Evolutionary conservation across 1,139 yeast species (phyloP).

Genomic region (Suhomyces yuchorum): DNA sequence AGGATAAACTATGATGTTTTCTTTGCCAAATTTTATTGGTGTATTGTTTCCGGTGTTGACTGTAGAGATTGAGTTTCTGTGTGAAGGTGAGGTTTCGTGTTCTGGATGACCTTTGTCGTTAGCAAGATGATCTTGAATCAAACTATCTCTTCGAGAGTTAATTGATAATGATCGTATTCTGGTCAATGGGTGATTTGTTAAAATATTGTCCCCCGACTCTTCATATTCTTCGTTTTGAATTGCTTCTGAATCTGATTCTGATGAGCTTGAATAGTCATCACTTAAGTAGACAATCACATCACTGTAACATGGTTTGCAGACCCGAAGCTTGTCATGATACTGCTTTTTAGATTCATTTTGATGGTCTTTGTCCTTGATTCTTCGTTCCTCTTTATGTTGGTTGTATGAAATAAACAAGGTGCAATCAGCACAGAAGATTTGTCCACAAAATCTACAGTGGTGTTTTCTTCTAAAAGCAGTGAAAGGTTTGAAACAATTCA

Average conservation of each 20-base stretch:
- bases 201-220: conserved; percentile 22
- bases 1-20: conserved; percentile 32
- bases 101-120: conserved; percentile 7
- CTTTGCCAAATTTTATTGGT: conserved; percentile 13
- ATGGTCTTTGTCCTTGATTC: conserved; percentile 7
- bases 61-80: conserved; percentile 5
- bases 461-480: conserved; percentile 85
- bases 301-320: conserved; percentile 76
- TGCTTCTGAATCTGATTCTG: conserved; percentile 15
- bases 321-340: conserved; percentile 70
- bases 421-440: conserved; percentile 89
- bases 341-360: conserved; percentile 20
- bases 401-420: conserved; percentile 77
- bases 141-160: conserved; percentile 27
- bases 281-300: conserved; percentile 67
- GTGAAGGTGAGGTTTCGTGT: conserved; percentile 16
- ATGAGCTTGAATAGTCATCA: conserved; percentile 53
- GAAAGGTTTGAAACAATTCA: conserved; percentile 72
- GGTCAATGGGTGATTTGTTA: conserved; percentile 33
- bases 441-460: conserved; percentile 95
- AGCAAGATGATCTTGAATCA: conserved; percentile 15
- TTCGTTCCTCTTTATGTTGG: conserved; percentile 54
- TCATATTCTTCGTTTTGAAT: conserved; percentile 19
- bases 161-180: conserved; percentile 36
- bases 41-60: conserved; percentile 1